Evolutionary conservation across 2,329 filamentous ascomycete genomes (phyloP).

Genomic region (Rutstroemia sp.): DNA sequence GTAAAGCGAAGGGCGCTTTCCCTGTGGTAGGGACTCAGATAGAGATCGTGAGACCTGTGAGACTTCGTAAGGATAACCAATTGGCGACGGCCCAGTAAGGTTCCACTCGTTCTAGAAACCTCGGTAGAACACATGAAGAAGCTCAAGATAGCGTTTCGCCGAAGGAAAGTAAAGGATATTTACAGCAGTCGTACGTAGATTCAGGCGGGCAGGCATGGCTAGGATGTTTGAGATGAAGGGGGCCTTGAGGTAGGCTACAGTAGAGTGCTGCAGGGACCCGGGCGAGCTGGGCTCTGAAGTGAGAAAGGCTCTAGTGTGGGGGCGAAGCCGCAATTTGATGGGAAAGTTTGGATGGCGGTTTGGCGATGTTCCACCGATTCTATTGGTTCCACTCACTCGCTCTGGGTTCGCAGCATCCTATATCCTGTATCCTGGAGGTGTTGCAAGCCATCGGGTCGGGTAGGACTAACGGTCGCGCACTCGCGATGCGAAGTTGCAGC

Average conservation of each 20-base stretch:
- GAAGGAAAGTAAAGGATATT: background rate
- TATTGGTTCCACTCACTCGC: background rate
- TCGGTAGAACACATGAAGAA: conserved; percentile 8
- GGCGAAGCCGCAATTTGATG: background rate
- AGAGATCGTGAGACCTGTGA: background rate
- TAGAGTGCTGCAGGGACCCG: conserved; percentile 4
- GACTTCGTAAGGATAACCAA: conserved; percentile 1
- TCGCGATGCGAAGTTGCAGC: background rate
- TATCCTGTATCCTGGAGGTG: conserved; percentile 4
- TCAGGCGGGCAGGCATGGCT: background rate
- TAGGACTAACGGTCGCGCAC: background rate
- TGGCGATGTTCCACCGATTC: background rate
- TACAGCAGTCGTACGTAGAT: background rate
- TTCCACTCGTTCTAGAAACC: conserved; percentile 10
- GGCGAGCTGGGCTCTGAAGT: background rate
- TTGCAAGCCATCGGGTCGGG: background rate
- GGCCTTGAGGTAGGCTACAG: background rate
- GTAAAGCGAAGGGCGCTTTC: too few relatives aligned
- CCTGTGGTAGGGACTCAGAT: background rate
- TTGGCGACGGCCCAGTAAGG: background rate
- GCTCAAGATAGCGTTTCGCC: conserved; percentile 7
- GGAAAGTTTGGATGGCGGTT: background rate
- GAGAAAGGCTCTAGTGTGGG: background rate
- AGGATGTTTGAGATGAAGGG: conserved; percentile 7
- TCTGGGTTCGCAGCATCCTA: background rate